Evolutionary conservation across 2,329 filamentous ascomycete genomes (phyloP).

Genomic region (Apiospora aurea): DNA sequence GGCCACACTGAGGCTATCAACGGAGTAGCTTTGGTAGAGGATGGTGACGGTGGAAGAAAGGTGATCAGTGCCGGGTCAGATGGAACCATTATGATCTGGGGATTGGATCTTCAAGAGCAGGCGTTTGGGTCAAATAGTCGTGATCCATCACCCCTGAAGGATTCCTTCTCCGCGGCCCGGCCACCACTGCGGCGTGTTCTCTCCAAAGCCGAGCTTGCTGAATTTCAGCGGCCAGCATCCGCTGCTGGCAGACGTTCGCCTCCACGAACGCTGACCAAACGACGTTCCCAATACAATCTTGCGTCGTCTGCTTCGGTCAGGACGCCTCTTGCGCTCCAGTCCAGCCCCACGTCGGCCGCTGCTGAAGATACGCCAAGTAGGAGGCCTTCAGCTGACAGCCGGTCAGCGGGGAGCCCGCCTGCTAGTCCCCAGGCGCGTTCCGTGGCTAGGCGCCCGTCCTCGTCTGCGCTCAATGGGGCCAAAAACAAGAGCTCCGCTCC

Average conservation of each 20-base stretch:
- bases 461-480: slow-evolving; percentile 51
- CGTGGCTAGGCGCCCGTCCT: slow-evolving; percentile 59
- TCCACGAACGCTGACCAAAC: slow-evolving; percentile 59
- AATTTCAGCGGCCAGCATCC: slow-evolving; percentile 68
- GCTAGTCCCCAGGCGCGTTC: slow-evolving; percentile 59
- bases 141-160: slow-evolving; percentile 63
- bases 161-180: slow-evolving; percentile 58
- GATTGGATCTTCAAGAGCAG: slow-evolving; percentile 58
- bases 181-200: slow-evolving; percentile 85
- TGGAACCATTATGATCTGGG: slow-evolving; percentile 85
- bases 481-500: slow-evolving; percentile 57
- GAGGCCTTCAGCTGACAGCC: slow-evolving; percentile 52
- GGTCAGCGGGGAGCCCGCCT: slow-evolving; percentile 54
- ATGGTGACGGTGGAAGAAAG: slow-evolving; percentile 60
- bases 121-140: slow-evolving; percentile 51
- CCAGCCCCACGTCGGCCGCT: slow-evolving; percentile 50
- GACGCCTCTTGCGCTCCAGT: slow-evolving; percentile 49
- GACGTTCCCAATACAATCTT: slow-evolving; percentile 60
- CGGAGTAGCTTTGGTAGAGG: slow-evolving; percentile 76
- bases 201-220: slow-evolving; percentile 85
- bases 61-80: slow-evolving; percentile 80
- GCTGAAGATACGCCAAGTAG: slow-evolving; percentile 57
- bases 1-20: slow-evolving; percentile 95
- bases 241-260: slow-evolving; percentile 62
- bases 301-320: slow-evolving; percentile 36